Evolutionary conservation across 352 stramenopile species (phyloP).

Genomic region (Globisporangium perplexum): DNA sequence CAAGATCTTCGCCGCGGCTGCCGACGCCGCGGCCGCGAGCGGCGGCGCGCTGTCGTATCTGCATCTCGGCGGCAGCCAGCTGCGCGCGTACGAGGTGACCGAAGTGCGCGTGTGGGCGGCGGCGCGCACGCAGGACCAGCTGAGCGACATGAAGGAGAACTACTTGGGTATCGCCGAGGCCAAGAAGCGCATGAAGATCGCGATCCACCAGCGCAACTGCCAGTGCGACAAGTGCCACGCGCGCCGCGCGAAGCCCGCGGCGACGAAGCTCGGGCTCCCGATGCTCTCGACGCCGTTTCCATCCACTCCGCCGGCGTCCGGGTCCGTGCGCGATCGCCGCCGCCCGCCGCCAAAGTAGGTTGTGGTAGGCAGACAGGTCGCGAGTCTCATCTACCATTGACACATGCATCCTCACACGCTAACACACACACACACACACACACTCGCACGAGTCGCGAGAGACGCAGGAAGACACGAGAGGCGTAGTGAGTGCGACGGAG

Average conservation of each 20-base stretch:
- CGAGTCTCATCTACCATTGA: no score
- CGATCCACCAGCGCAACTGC: conserved; percentile 81
- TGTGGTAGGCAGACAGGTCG: no score
- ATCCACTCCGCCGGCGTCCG: conserved; percentile 29
- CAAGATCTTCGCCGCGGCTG: conserved; percentile 2
- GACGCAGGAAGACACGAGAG: not conserved
- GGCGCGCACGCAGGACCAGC: conserved; percentile 58
- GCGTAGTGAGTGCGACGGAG: conserved; percentile 10
- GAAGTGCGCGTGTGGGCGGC: conserved; percentile 78
- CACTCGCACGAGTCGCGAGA: no score
- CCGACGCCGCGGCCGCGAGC: not conserved
- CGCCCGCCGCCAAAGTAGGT: conserved; percentile 19
- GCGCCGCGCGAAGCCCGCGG: conserved; percentile 36
- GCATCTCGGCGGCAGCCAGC: conserved; percentile 27
- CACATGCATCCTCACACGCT: no score
- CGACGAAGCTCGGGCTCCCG: conserved; percentile 19
- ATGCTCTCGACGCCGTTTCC: conserved; percentile 28
- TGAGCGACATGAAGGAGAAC: conserved; percentile 84
- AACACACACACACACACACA: no score
- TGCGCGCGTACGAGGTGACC: conserved; percentile 63
- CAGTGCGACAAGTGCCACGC: conserved; percentile 71
- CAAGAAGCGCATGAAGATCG: conserved; percentile 81
- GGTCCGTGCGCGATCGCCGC: conserved; percentile 29
- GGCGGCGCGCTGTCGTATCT: conserved; percentile 26
- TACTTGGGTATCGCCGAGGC: conserved; percentile 79